Conservation (phyloP, 495 filamentous ascomycete genomes). For the Aspergillus campestris region DNA sequence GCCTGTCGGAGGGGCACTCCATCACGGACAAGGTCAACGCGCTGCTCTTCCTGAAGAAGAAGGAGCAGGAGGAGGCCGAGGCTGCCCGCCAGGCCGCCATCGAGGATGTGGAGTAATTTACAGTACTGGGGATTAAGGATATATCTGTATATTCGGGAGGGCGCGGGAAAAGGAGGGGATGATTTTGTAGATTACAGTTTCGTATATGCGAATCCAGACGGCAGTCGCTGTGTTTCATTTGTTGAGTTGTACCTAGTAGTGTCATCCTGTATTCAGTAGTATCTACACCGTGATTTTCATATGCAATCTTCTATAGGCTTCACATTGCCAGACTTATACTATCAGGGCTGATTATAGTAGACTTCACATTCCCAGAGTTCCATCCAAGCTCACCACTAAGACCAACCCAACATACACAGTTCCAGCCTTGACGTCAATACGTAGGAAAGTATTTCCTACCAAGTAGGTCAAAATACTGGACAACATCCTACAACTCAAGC, state of each 20-base stretch:
- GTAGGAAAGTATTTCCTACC: too few species aligned
- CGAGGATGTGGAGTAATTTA: conserved; percentile 41
- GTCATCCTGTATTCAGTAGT: too few species aligned
- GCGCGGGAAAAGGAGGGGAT: not conserved
- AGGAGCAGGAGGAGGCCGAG: conserved; percentile 55
- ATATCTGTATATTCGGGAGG: not conserved
- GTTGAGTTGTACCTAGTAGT: not conserved
- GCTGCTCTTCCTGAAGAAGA: conserved; percentile 50
- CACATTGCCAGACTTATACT: too few species aligned
- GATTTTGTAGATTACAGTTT: conserved; percentile 14
- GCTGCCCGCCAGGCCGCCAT: conserved; percentile 38
- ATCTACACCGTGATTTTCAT: too few species aligned
- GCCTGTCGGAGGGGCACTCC: conserved; percentile 35
- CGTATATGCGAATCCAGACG: conserved; percentile 8
- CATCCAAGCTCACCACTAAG: too few species aligned
- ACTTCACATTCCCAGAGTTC: too few species aligned
- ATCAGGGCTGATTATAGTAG: too few species aligned
- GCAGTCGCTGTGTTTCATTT: conserved; percentile 14
- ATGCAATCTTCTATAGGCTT: too few species aligned
- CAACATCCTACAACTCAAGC: too few species aligned
- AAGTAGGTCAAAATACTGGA: too few species aligned
- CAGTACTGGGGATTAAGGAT: not conserved
- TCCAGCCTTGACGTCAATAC: too few species aligned
- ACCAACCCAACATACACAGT: too few species aligned
- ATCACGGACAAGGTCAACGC: conserved; percentile 56